Evolutionary conservation across 345 rosid species (phyloP), one percentile per base, ranked within the genome.

Genomic region (Lepidium aucheri): DNA sequence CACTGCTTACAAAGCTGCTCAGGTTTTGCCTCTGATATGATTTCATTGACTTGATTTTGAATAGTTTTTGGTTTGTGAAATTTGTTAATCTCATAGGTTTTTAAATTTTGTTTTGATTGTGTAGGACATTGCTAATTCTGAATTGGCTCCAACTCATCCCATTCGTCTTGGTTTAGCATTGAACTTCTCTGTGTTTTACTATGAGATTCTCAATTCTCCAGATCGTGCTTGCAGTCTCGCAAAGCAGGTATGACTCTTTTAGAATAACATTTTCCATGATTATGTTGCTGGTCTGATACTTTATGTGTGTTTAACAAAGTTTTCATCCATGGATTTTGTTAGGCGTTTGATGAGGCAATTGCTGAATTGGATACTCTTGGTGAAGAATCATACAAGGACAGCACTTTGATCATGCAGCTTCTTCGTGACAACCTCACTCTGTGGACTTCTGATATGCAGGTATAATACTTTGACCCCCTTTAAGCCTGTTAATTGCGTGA

Each of bases 331-430:
- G 30, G 32, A 9, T 43, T 30, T 30, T 5, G 53, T 14, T 60
- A 93, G 96, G 96, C 96, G 26, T 93, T 93, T 66, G 97, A 93
- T 53, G 97, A 93, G 65, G 91, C 94, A 8, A 90, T 86, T 73
- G 97, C 96, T 30, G 96, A 93, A 80, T 77, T 93, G 83, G 96
- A 86, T 76, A 90, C 96, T 9, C 79, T 93, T 7, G 98, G 95
- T 8, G 97, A 93, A 75, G 96, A 93, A 52, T 93, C 98, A 24
- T 93, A 93, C 84, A 93, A 90, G 82, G 96, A 90, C 34, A 93
- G 90, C 83, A 90, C 94, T 54, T 78, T 93, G 87, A 93, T 90
- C 78, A 90, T 88, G 98, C 94, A 93, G 80, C 96, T 93, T 75
- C 91, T 93, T 53, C 96, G 94, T 11, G 97, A 93, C 73, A 20